A percentile compares a stretch with the other conserved stretches of the same genome.
These are phyloP conservation scores for Syncephalastrum racemosum DNA, from an alignment of 371 early-diverging fungal species.

Conservation along the genomic window DNA sequence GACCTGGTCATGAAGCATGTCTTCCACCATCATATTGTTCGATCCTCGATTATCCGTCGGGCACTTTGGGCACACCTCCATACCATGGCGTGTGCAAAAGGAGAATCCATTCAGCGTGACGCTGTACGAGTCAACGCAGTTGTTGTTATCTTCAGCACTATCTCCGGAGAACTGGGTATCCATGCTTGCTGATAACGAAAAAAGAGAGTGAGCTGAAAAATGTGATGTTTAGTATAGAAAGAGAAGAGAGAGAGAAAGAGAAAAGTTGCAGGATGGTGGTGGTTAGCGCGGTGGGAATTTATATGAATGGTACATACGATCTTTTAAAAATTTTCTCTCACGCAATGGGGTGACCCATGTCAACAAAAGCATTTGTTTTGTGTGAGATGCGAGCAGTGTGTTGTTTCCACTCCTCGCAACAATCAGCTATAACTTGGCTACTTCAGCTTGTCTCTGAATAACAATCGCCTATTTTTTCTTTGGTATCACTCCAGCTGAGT, in stretches of 20 bases:
- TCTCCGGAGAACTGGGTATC: conserved; percentile 33
- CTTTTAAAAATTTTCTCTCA: too few relatives aligned
- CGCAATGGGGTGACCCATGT: too few relatives aligned
- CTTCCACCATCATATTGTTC: conserved; percentile 45
- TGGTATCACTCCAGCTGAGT: too few relatives aligned
- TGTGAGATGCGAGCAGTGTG: too few relatives aligned
- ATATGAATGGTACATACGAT: too few relatives aligned
- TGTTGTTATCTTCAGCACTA: conserved; percentile 30
- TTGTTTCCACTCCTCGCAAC: too few relatives aligned
- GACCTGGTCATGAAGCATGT: conserved; percentile 38
- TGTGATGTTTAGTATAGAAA: not conserved
- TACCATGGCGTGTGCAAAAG: conserved; percentile 41
- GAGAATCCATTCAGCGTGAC: conserved; percentile 38
- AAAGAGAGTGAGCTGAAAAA: conserved; percentile 1
- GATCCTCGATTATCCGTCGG: conserved; percentile 44
- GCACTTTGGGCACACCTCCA: conserved; percentile 45
- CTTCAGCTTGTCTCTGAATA: too few relatives aligned
- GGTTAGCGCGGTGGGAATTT: too few relatives aligned
- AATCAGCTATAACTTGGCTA: too few relatives aligned
- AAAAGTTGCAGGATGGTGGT: not conserved
- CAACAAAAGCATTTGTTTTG: too few relatives aligned
- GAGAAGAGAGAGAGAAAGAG: conserved; percentile 1
- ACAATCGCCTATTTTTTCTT: too few relatives aligned
- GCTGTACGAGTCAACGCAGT: conserved; percentile 37
- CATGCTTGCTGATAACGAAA: conserved; percentile 23